A percentile compares a stretch with the other conserved stretches of the same genome.
These are phyloP conservation scores for Euphorbia celastroides DNA, from an alignment of 441 rosid species.

Conservation along the genomic window DNA sequence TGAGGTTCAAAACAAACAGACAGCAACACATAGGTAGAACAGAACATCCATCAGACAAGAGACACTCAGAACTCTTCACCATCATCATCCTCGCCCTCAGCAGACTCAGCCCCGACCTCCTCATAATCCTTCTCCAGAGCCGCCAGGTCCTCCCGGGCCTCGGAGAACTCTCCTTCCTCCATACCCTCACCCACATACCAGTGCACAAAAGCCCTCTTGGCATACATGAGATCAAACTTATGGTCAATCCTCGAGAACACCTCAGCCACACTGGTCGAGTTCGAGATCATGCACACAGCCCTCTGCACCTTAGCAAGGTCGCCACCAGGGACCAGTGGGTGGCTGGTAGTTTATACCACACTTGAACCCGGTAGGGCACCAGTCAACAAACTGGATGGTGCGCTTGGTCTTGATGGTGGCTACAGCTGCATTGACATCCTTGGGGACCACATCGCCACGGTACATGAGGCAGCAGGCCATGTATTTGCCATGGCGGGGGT, in stretches of 20 bases:
- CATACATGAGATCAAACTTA: constrained; percentile 84
- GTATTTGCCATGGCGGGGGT: constrained; percentile 89
- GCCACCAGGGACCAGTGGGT: constrained; percentile 93
- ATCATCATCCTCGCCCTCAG: constrained; percentile 66
- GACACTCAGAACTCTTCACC: constrained; percentile 42
- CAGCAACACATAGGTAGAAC: not conserved
- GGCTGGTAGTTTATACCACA: constrained; percentile 91
- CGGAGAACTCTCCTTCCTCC: constrained; percentile 93
- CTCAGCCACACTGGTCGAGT: constrained; percentile 85
- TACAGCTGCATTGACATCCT: constrained; percentile 89
- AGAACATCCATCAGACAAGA: not conserved
- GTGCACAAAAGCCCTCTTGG: constrained; percentile 82
- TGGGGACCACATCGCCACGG: constrained; percentile 88
- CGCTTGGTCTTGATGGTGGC: constrained; percentile 91
- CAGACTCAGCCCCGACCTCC: constrained; percentile 81
- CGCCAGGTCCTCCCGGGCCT: constrained; percentile 88
- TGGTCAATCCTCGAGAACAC: constrained; percentile 80
- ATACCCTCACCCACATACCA: constrained; percentile 96
- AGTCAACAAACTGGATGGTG: constrained; percentile 82
- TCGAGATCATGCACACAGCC: constrained; percentile 87
- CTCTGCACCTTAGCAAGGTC: constrained; percentile 91
- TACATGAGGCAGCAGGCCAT: constrained; percentile 94
- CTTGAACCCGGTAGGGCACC: constrained; percentile 95
- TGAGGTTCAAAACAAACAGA: too few relatives aligned
- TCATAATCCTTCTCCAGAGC: constrained; percentile 86